Conservation (phyloP, 1,139 yeast species). For the Suhomyces guaymorum region DNA sequence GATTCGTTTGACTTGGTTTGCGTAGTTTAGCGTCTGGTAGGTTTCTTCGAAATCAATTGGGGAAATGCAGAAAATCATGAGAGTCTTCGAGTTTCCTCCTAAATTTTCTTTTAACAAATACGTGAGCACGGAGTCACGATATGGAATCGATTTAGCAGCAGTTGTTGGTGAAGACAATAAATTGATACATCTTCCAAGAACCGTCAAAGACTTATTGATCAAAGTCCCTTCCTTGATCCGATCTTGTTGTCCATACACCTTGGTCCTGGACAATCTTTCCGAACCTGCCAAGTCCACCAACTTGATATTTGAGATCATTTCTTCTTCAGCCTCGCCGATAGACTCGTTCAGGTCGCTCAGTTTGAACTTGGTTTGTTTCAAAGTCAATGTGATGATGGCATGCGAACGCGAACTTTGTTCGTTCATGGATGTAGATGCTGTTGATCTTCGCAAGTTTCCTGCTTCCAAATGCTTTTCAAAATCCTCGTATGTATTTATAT, state of each 20-base stretch:
- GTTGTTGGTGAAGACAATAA: slow-evolving; percentile 40
- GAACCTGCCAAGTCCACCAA: slow-evolving; percentile 84
- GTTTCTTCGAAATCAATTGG: slow-evolving; percentile 79
- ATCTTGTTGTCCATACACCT: slow-evolving; percentile 57
- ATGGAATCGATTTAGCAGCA: slow-evolving; percentile 47
- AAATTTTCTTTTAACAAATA: slow-evolving; percentile 71
- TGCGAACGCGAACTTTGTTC: slow-evolving; percentile 74
- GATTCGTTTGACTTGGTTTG: slow-evolving; percentile 71
- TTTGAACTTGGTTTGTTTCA: slow-evolving; percentile 54
- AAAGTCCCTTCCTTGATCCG: slow-evolving; percentile 72
- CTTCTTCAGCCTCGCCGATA: slow-evolving; percentile 55
- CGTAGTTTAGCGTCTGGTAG: slow-evolving; percentile 70
- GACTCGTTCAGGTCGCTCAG: slow-evolving; percentile 19
- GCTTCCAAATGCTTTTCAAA: slow-evolving; percentile 41
- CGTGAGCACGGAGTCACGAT: slow-evolving; percentile 71
- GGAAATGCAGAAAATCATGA: slow-evolving; percentile 74
- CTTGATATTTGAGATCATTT: slow-evolving; percentile 58
- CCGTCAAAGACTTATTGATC: slow-evolving; percentile 73
- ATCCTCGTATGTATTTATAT: slow-evolving; percentile 45
- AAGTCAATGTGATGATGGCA: slow-evolving; percentile 65
- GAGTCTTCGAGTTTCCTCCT: slow-evolving; percentile 74
- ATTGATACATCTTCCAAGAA: slow-evolving; percentile 73
- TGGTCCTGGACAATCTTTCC: slow-evolving; percentile 65
- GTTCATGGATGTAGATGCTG: slow-evolving; percentile 72
- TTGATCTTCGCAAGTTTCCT: slow-evolving; percentile 58